Evolutionary conservation across 495 filamentous ascomycete genomes (phyloP).

Genomic region (Immersiella caudata): DNA sequence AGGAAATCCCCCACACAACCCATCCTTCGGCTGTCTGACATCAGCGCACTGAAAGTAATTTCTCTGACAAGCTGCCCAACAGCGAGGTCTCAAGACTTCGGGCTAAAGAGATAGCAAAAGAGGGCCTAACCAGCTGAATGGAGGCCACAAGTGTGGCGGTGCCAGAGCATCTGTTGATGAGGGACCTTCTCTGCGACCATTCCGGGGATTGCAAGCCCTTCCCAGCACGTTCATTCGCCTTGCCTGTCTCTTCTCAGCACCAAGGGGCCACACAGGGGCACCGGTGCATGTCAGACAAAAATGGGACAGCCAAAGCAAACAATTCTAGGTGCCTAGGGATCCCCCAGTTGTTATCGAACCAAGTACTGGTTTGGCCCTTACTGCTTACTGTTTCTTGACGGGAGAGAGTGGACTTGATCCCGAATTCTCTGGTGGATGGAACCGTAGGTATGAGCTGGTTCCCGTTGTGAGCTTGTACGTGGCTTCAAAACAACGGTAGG

Average conservation of each 20-base stretch:
- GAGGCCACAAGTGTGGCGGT: too few species aligned
- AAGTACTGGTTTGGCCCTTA: conserved; percentile 46
- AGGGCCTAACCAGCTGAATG: too few species aligned
- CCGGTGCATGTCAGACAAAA: neutral
- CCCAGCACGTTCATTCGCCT: too few species aligned
- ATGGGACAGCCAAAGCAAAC: conserved; percentile 20
- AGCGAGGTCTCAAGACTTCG: too few species aligned
- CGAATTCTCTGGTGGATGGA: conserved; percentile 49
- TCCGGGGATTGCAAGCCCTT: too few species aligned
- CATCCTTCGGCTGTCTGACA: neutral
- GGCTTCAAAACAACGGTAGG: too few species aligned
- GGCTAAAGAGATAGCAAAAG: too few species aligned
- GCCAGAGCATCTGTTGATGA: too few species aligned
- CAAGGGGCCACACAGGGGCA: too few species aligned
- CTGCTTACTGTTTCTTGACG: conserved; percentile 48
- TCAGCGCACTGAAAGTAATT: neutral
- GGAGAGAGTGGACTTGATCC: conserved; percentile 58
- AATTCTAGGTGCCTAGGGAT: conserved; percentile 33
- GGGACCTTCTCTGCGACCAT: too few species aligned
- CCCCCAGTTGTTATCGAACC: conserved; percentile 50
- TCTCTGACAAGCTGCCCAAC: too few species aligned
- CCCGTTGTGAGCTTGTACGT: neutral
- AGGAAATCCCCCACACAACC: neutral
- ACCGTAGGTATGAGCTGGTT: conserved; percentile 44
- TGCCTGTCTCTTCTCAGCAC: too few species aligned